Base-by-base conservation (phyloP, 768 basidiomycete species). In the Tephrocybe sp. region DNA sequence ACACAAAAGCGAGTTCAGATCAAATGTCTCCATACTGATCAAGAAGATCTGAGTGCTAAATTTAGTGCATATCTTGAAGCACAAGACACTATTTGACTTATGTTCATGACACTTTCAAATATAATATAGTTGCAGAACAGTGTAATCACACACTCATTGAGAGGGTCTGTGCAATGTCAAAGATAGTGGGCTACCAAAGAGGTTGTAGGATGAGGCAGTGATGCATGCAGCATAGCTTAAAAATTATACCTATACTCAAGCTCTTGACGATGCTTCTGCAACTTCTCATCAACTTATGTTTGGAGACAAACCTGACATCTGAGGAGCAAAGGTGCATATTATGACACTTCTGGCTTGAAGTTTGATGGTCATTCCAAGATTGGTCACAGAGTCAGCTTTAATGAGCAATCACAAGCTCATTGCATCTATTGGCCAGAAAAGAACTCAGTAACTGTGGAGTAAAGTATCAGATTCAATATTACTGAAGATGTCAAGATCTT, bases 171-270 rank as follows among this genome's bases (percentile, higher is more conserved):
- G 64, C 67, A 0, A 59, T 73, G 60, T 44, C 69, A 2, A 60
- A 44, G 58, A 47, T 2, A 45, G 55, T 22, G 59, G 63, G 1
- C 30, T 72, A 2, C 68, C 68, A 0, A 52, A 49, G 6, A 55
- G 40, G 32, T 63, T 76, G 0, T 77, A 72, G 75, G 68, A 62
- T 1, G 62, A 72, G 33, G 72, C 71, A 2, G 48, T 70, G 0
- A 30, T 39, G 1, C 62, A 73, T 45, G 62, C 59, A 1, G 58
- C 62, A 1, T 74, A 7, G 58, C 20, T 74, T 1, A 63, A 63
- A 44, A 76, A 76, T 56, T 44, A 64, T 2, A 60, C 64, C 2
- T 57, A 64, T 14, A 68, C 67, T 2, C 36, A 51, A 4, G 50
- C 57, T 0, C 38, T 70, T 0, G 51, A 60, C 1, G 47, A 59